These are phyloP conservation scores for Annulohypoxylon moriforme DNA, from an alignment of 495 filamentous ascomycete genomes.

Conservation along the genomic window DNA sequence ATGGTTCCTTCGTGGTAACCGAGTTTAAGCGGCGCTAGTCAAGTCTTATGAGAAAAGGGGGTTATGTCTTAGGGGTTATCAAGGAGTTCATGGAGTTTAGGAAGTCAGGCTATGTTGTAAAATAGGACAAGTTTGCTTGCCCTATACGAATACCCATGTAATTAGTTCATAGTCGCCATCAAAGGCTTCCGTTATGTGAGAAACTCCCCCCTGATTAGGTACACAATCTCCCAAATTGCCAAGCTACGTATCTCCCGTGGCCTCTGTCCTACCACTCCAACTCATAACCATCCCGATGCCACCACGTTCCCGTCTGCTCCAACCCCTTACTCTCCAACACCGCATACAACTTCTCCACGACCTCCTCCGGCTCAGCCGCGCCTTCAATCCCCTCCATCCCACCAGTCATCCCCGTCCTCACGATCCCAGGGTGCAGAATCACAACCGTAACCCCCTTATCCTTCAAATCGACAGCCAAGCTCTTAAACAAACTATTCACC, in stretches of 20 bases:
- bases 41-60: not conserved
- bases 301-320: slow-evolving; percentile 65
- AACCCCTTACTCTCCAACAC: slow-evolving; percentile 57
- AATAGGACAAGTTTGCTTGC: not conserved
- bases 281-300: slow-evolving; percentile 80
- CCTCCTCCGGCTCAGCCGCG: slow-evolving; percentile 69
- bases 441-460: slow-evolving; percentile 22
- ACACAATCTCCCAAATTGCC: not conserved
- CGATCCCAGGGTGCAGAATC: slow-evolving; percentile 74
- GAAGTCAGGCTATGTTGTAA: not conserved
- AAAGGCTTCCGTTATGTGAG: not conserved
- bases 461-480: slow-evolving; percentile 65
- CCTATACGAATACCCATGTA: not conserved
- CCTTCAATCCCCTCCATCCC: slow-evolving; percentile 70
- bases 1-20: not conserved
- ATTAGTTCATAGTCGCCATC: not conserved
- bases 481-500: slow-evolving; percentile 75
- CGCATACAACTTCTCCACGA: slow-evolving; percentile 67
- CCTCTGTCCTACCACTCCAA: slow-evolving; percentile 49
- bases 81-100: not conserved
- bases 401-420: slow-evolving; percentile 74
- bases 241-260: not conserved
- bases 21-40: not conserved
- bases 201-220: too few relatives aligned
- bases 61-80: not conserved